Base-by-base conservation (phyloP, 2,329 filamentous ascomycete genomes). In the Sclerotinia minor region DNA sequence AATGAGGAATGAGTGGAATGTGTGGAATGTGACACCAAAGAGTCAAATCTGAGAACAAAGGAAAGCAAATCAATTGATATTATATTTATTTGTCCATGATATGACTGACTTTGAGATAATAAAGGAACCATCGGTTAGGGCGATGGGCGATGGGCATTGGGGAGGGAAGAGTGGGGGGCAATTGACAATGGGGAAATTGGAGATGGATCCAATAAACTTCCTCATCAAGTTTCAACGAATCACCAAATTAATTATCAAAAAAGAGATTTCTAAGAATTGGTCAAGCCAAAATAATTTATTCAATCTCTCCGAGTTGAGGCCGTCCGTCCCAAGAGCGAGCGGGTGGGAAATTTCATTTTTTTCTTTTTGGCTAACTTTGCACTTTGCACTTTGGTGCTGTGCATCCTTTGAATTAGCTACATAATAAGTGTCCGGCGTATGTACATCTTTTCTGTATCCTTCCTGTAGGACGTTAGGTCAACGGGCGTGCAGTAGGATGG, bases 241-340 rank as follows among this genome's bases (percentile, higher is more conserved):
- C 32, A 3, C 7, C 54, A 41, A 57, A 57, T 57, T 57, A 24
- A 57, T 57, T 57, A 24, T 57, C 54, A 21, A n/a, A n/a, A n/a
- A n/a, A 41, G 54, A 24, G 32, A 57, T 57, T 24, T 32, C 35
- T 32, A 17, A 11, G 24, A 5, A 29, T 45, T 17, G 24, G 38
- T 45, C 24, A 7, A 59, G n/a, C 24, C 5, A 29, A 29, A 45
- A 59, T 45, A 4, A 7, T 6, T 6, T 8, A 35, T 35, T 19
- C 24, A n/a, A 47, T 60, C 57, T 32, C 57, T 15, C 57, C 57
- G 57, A 60, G n/a, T 60, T 60, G 26, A 60, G 44, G 41, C 57
- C 57, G 41, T 60, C 57, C 57, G 41, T 60, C 32, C 32, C 32
- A 24, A 57, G 35, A 41, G 54, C 54, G 35, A 41, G 54, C 54